Base-by-base conservation (phyloP, 345 rosid genomes). In the Lepidium africanum region DNA sequence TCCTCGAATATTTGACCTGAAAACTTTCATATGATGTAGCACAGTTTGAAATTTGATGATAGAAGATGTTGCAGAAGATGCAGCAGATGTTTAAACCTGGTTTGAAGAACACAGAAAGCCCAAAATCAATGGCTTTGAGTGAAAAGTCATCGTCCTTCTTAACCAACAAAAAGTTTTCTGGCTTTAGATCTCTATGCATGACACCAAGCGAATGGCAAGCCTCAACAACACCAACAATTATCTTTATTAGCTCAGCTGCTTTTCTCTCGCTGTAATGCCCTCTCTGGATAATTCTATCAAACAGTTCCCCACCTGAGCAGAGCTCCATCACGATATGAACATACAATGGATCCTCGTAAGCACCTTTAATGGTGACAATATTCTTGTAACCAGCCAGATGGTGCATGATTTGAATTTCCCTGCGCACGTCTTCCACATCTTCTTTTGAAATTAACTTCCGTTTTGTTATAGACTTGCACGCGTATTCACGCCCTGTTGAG, bases 321-420 rank as follows among this genome's bases (percentile, higher is more conserved):
- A 93, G 88, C 86, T 93, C 98, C 98, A 93, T 93, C 47, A 93
- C 97, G 16, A 93, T 93, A 77, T 93, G 97, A 32, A 90, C 94
- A 63, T 82, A 84, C 45, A 93, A 64, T 1, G 88, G 47, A 73
- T 93, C 98, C 83, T 93, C 98, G 30, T 88, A 93, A 19, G 98
- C 96, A 65, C 98, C 97, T 84, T 88, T 93, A 38, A 93, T 93
- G 12, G 92, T 88, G 61, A 93, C 97, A 59, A 93, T 90, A 63
- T 93, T 88, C 78, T 81, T 84, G 81, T 93, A 94, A 71, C 98
- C 97, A 0, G 98, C 97, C 84, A 93, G 85, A 74, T 93, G 98
- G 67, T 93, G 98, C 98, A 93, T 93, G 82, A 90, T 93, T 85
- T 90, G 97, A 71, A 93, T 93, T 81, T 93, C 98, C 78, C 98